Conservation (phyloP, 2,329 filamentous ascomycete genomes). For the Cercospora canescens region DNA sequence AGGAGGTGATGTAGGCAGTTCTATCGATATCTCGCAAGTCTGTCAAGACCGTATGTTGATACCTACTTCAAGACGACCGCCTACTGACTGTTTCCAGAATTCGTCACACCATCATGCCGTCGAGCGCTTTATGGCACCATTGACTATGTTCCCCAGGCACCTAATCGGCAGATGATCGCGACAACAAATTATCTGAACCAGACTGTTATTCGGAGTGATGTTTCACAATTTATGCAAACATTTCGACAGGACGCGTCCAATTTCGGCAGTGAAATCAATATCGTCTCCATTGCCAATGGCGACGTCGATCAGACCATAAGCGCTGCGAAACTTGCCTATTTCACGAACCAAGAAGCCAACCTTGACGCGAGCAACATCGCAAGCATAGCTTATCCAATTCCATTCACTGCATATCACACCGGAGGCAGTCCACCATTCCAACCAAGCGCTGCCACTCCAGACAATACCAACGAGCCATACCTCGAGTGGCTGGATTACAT, state of each 20-base stretch:
- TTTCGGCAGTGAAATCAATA: slow-evolving; percentile 55
- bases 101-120: slow-evolving; percentile 56
- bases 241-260: slow-evolving; percentile 53
- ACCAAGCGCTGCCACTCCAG: slow-evolving; percentile 48
- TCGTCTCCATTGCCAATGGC: slow-evolving; percentile 59
- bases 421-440: slow-evolving; percentile 57
- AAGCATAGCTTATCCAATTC: slow-evolving; percentile 55
- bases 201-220: slow-evolving; percentile 55
- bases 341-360: slow-evolving; percentile 55
- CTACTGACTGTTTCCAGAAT: slow-evolving; percentile 52
- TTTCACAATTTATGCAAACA: slow-evolving; percentile 55
- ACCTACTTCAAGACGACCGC: too few relatives aligned
- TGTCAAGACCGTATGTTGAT: slow-evolving; percentile 2
- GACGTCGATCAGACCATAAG: slow-evolving; percentile 47
- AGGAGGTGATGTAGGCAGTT: not conserved
- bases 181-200: slow-evolving; percentile 51
- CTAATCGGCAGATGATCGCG: slow-evolving; percentile 46
- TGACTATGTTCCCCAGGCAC: slow-evolving; percentile 50
- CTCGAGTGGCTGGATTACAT: slow-evolving; percentile 62
- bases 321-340: slow-evolving; percentile 30
- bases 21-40: not conserved
- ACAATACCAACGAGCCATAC: slow-evolving; percentile 68
- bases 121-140: slow-evolving; percentile 56
- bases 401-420: slow-evolving; percentile 60
- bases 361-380: slow-evolving; percentile 64